Base-by-base conservation (phyloP, 2,329 filamentous ascomycete genomes). In the Apiospora malaysiana region DNA sequence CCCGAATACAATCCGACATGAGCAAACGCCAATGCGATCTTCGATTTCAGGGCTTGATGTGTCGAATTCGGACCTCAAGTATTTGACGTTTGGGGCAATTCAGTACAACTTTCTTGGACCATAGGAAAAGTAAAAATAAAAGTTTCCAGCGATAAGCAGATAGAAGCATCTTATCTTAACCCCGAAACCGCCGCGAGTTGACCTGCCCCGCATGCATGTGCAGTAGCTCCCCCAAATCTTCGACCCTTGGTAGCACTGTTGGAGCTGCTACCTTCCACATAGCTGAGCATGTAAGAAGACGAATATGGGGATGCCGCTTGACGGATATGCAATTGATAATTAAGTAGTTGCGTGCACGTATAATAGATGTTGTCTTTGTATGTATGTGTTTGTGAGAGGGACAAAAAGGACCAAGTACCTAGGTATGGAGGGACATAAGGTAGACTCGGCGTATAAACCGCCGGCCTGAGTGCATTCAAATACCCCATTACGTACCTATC, bases 101-200 rank as follows among this genome's bases (percentile, higher is more conserved):
- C 18, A n/a, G 1, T 12, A 40, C 27, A 63, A 40, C 56, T 23
- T 63, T 37, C 56, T 7, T 14, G 32, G 56, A 40, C 32, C 18
- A 63, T 63, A 37, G 27, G 56, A 40, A 63, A 63, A 63, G 40
- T 63, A 59, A 59, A 59, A 63, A 40, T 40, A 63, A 63, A 63
- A 63, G 56, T 63, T 63, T 40, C 56, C 32, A 40, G 56, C 56
- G 56, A 63, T 63, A 63, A 63, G 56, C 56, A 2, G 27, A 21
- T 21, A 2, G 21, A n/a, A 63, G 37, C 12, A 18, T 40, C 56
- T 63, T 63, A 63, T 63, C 56, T 63, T 40, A 63, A 63, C 56
- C 56, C 56, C 56, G 56, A 63, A 5, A 18, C 56, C 0, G 18
- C 27, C 9, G 32, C 8, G 18, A 21, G 10, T 45, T 45, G 42